Evolutionary conservation across 345 rosid species (phyloP).

Genomic region (Psidium guajava): DNA sequence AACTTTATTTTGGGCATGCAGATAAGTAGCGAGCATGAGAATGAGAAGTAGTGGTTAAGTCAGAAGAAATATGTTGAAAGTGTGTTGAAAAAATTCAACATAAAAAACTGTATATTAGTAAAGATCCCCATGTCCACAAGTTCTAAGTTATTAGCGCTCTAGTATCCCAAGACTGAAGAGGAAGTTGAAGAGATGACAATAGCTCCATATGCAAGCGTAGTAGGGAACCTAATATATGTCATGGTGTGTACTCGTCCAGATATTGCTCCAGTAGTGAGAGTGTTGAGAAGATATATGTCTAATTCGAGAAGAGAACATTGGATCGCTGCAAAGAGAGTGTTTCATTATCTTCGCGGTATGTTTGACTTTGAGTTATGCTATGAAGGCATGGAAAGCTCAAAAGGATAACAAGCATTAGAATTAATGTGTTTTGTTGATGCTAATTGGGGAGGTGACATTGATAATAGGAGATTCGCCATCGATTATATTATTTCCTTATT

Average conservation of each 20-base stretch:
- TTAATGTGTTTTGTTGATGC: too few species aligned
- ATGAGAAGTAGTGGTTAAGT: background rate
- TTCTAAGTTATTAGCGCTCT: background rate
- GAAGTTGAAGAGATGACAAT: background rate
- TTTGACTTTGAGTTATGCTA: too few species aligned
- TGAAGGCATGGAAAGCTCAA: too few species aligned
- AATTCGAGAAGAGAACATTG: too few species aligned
- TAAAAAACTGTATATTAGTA: rapidly evolving
- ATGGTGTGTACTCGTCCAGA: background rate
- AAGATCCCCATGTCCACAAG: background rate
- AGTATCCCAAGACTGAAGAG: background rate
- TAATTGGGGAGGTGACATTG: too few species aligned
- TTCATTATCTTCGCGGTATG: too few species aligned
- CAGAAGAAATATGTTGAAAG: background rate
- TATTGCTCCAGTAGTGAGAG: too few species aligned
- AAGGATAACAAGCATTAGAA: too few species aligned
- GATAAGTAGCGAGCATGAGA: background rate
- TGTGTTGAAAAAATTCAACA: background rate
- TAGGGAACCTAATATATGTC: background rate
- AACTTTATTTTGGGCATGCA: background rate
- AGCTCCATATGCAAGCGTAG: background rate
- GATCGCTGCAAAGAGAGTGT: too few species aligned
- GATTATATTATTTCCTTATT: too few species aligned
- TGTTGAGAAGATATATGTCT: too few species aligned
- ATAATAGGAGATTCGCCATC: too few species aligned